Evolutionary conservation across 2,329 filamentous ascomycete genomes (phyloP).

Genomic region (Xylaria sp.): DNA sequence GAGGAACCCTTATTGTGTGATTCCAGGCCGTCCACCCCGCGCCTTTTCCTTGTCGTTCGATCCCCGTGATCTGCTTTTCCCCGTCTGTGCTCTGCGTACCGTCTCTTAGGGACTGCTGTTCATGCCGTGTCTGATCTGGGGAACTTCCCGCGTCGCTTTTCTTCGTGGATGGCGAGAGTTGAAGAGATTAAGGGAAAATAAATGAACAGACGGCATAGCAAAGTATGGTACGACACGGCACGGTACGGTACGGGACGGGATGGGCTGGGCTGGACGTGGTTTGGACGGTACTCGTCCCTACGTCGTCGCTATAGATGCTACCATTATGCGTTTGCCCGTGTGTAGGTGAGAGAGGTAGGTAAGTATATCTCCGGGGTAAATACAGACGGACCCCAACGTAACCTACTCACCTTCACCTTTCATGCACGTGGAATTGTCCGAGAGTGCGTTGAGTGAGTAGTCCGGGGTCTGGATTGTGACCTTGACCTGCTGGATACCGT

Average conservation of each 20-base stretch:
- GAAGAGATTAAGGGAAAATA: background rate
- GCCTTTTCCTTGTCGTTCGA: conserved; percentile 3
- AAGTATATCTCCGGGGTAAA: conserved; percentile 1
- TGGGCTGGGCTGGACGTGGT: conserved; percentile 1
- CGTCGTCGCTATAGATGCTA: conserved; percentile 7
- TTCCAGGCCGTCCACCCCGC: conserved; percentile 18
- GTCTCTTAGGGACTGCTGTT: conserved; percentile 7
- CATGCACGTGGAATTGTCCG: conserved; percentile 28
- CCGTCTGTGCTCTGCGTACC: conserved; percentile 35
- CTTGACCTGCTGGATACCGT: background rate
- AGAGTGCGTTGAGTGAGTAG: conserved; percentile 4
- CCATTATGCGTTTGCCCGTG: conserved; percentile 4
- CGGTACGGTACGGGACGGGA: conserved; percentile 3
- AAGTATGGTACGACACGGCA: background rate
- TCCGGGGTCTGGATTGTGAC: conserved; percentile 12
- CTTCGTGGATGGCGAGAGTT: background rate
- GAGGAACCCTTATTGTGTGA: conserved; percentile 18
- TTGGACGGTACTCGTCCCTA: conserved; percentile 4
- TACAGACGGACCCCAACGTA: conserved; percentile 11
- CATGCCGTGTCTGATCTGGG: conserved; percentile 22
- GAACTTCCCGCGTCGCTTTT: conserved; percentile 21
- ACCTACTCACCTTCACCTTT: conserved; percentile 10
- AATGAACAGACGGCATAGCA: background rate
- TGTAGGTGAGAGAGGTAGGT: background rate
- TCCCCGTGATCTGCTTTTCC: conserved; percentile 29